Base-by-base conservation (phyloP, 1,284 basidiomycete species). In the Microbotryum scabiosae region DNA sequence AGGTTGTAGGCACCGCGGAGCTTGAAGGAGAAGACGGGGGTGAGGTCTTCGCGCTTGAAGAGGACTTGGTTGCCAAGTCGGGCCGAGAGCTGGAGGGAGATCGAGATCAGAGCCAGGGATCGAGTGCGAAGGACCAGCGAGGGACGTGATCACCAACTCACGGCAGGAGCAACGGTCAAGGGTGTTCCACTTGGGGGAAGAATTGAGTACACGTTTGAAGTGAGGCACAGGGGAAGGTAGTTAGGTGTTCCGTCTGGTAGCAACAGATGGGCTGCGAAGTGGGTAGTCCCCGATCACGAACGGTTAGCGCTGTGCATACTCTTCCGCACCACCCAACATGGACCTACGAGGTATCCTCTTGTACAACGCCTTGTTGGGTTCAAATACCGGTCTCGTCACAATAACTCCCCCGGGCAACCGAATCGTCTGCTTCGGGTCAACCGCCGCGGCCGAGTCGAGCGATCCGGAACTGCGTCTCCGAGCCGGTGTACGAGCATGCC, bases 21-120 rank as follows among this genome's bases (percentile, higher is more conserved):
- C 75, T 99, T 99, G 85, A 99, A 99, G 74, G 88, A 91, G 76
- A 98, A 99, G 20, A 99, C 96, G 67, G 97, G 90, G 64, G 98
- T 96, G 8, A 93, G 80, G 72, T 94, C 91, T 74, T 94, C 90
- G 36, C 90, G 82, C 77, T 99, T 99, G 64, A 99, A 82, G 82
- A 87, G 90, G 75, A 99, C 87, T 71, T 93, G 83, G 74, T 91
- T 93, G 2, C 96, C 96, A 1, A 97, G 79, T 65, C 87, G 84
- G 63, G 85, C 77, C 65, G 90, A 94, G 23, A 99, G 83, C 73
- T 88, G 56, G 10, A 6, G 2, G 14, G 25, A 23, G 6, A 28
- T 12, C 20, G 46, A 6, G 16, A 10, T 20, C 25, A 16, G 36
- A 46, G 23, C 32, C 30, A 48, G 45, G 3, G 10, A 2, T 30